Evolutionary conservation across 73 alveolate species (phyloP), one percentile per base, ranked within the genome.

Genomic region (Paramecium tetraurelia): DNA sequence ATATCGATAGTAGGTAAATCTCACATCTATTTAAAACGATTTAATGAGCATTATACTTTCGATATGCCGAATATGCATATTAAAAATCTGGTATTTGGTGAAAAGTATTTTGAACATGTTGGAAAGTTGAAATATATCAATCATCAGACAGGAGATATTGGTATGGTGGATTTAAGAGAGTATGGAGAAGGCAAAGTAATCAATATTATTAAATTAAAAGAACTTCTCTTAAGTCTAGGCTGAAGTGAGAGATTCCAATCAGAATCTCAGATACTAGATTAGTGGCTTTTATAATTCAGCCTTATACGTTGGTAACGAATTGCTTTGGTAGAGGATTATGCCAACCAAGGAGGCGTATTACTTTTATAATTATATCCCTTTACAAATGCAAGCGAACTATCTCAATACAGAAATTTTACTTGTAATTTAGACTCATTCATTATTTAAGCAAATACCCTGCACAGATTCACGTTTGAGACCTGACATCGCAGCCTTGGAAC

Each of bases 1-100:
- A 58, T 94, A 24, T 88, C 43, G 20, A 92, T 94, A 31, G 59
- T 41, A 40, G 95, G 86, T 22, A 46, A 84, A n/a, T 83, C 84
- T 50, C 93, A 94, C 29, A 50, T 94, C 14, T 58, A 21, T 16
- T 46, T 94, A 33, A 93, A 93, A 57, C 59, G 80, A 16, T 69
- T 18, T 59, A 69, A 86, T 50, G 97, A 94, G 38, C 72, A 58
- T 35, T 72, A 72, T 72, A 36, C 22, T 72, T 72, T 72, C 40
- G 59, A 72, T 35, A 40, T 72, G 57, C 86, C 86, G 0, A 72
- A 72, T 72, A 72, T 72, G 86, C 59, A 29, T 35, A 40, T 72
- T 38, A 72, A 72, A 36, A 72, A 72, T 40, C 18, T 72, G 22
- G 2, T 72, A 38, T 72, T 72, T 72, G 86, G 86, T 4, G 86